A percentile compares a stretch with the other conserved stretches of the same genome.
phyloP scores from a whole-genome alignment of 202 grass and related monocot genomes.

The Setaria italica region DNA sequence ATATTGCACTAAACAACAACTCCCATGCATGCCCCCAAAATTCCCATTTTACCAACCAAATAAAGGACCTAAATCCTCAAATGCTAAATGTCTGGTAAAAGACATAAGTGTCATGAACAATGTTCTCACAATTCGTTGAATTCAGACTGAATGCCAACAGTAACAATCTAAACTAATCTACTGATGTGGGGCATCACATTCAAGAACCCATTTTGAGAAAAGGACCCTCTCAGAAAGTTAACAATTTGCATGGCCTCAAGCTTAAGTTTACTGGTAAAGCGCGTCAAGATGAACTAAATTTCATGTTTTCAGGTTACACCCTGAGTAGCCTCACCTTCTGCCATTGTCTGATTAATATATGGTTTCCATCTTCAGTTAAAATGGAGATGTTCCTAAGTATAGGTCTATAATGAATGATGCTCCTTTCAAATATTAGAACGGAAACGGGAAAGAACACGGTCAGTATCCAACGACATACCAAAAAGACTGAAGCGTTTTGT shows the following conservation, averaged over 20 bases:
- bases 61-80: too few relatives aligned
- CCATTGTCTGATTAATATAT: neutral
- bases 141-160: neutral
- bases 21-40: too few relatives aligned
- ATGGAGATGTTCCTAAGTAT: neutral
- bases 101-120: neutral
- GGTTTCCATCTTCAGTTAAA: neutral
- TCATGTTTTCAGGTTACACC: neutral
- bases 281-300: neutral
- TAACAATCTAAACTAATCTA: neutral
- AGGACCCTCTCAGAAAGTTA: neutral
- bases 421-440: neutral
- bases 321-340: neutral
- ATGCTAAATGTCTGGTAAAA: neutral
- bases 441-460: neutral
- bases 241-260: neutral
- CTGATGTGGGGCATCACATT: neutral
- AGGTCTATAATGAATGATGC: neutral
- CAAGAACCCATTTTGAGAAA: neutral
- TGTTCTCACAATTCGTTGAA: neutral
- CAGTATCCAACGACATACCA: conserved; percentile 48
- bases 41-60: too few relatives aligned
- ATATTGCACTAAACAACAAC: neutral
- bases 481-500: conserved; percentile 74
- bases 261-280: neutral